Evolutionary conservation across 23 red algal species (phyloP), one percentile per base, ranked within the genome.

Genomic region (Agarophyton chilense): DNA sequence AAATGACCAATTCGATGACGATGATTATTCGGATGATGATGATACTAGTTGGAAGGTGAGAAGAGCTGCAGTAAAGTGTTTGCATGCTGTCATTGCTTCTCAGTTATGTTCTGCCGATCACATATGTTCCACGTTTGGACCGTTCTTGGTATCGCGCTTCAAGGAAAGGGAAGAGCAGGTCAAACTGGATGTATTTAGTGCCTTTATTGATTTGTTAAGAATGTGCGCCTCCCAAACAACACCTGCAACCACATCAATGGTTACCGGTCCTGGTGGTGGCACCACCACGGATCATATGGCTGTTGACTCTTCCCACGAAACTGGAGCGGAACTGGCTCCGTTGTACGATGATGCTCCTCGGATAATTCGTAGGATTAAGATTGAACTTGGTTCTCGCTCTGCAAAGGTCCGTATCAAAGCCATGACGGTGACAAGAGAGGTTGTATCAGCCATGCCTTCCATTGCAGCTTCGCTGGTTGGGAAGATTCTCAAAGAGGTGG

Each of bases 31-130:
- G 18, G 94, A 96, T 96, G 94, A 96, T 49, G 89, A 92, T 56
- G 95, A 98, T 64, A 52, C 84, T 19, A 98, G 95, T 70, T 94
- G 95, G 86, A 89, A 90, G 67, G 95, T 98, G 16, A 83, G 95
- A 42, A 91, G 95, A 36, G 95, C 92, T 38, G 83, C 95, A 17
- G 54, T 94, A 18, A 76, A 84, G 43, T 89, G 83, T 58, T 55
- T 88, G 54, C 77, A 92, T 80, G 92, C 85, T 8, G 60, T 81
- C 9, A 71, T 98, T 61, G 38, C 32, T 31, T 81, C 83, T 14
- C 68, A 90, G 22, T 31, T 82, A 28, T 56, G 64, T 7, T 40
- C 88, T 29, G 34, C 51, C 16, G 17, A 46, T 49, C 38, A 86
- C 13, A 51, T 94, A 9, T 94, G 57, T 54, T 60, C 54, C 18